Conservation (phyloP, 495 filamentous ascomycete species). For the Acidomyces sp. region DNA sequence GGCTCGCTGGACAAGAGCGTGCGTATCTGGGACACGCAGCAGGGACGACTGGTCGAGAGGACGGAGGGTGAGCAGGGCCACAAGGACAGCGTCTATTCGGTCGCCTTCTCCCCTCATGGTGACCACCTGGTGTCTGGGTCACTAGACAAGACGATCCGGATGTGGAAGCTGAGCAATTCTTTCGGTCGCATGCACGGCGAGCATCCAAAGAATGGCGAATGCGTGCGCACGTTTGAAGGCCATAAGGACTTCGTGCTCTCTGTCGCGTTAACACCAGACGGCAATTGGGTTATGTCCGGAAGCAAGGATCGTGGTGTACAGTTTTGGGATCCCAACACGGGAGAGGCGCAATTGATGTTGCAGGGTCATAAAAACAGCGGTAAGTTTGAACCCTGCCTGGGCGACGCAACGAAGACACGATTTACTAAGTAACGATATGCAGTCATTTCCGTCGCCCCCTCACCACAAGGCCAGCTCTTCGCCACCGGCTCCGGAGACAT, state of each 20-base stretch:
- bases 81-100: conserved; percentile 32
- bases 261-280: conserved; percentile 31
- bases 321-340: conserved; percentile 33
- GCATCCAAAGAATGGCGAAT: conserved; percentile 25
- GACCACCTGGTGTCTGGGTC: conserved; percentile 28
- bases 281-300: conserved; percentile 30
- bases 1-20: conserved; percentile 34
- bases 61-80: conserved; percentile 33
- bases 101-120: conserved; percentile 30
- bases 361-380: conserved; percentile 35
- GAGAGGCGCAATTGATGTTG: conserved; percentile 31
- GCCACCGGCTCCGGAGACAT: conserved; percentile 34
- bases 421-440: conserved; percentile 1
- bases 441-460: conserved; percentile 35
- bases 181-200: conserved; percentile 2
- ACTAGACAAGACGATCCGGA: conserved; percentile 35
- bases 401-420: too few species aligned
- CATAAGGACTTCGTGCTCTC: conserved; percentile 35
- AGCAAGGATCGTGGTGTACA: conserved; percentile 34
- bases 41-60: conserved; percentile 25
- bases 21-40: conserved; percentile 31
- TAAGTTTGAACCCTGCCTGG: conserved; percentile 10
- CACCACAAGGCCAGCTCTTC: conserved; percentile 28
- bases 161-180: conserved; percentile 29
- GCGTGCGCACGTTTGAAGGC: conserved; percentile 32